Percentiles rank a stretch among this genome's conserved stretches.
Evolutionary conservation across 2,329 filamentous ascomycete genomes (phyloP).

Genomic region (Didymella keratinophila): DNA sequence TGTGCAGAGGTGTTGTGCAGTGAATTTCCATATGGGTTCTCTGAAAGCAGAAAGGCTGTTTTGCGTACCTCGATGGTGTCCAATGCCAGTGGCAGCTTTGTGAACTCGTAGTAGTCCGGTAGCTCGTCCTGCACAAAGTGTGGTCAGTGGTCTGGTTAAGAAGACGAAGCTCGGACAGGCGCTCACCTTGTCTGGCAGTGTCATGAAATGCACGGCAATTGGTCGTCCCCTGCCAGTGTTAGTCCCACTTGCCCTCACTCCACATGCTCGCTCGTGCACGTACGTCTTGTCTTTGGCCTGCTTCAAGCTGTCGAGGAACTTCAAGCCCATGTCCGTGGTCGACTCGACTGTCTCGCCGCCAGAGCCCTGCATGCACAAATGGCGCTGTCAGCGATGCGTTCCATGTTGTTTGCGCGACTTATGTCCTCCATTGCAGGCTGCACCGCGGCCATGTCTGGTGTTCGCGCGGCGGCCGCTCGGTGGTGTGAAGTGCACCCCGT

Average conservation of each 20-base stretch:
- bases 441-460: constrained; percentile 24
- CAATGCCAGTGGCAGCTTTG: constrained; percentile 80
- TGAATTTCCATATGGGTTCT: neutral
- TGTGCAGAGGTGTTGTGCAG: constrained; percentile 3
- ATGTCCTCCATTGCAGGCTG: constrained; percentile 14
- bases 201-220: constrained; percentile 78
- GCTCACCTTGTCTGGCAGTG: constrained; percentile 67
- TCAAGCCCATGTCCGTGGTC: constrained; percentile 74
- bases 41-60: neutral
- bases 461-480: constrained; percentile 30
- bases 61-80: constrained; percentile 71
- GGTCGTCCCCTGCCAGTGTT: constrained; percentile 65
- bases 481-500: constrained; percentile 41
- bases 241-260: constrained; percentile 23
- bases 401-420: neutral
- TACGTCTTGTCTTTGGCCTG: constrained; percentile 84
- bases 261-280: constrained; percentile 41
- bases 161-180: constrained; percentile 13
- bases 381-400: constrained; percentile 38
- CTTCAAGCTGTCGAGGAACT: constrained; percentile 77
- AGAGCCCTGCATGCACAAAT: constrained; percentile 36
- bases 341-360: constrained; percentile 68
- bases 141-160: constrained; percentile 27
- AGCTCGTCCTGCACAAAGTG: constrained; percentile 59
- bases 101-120: constrained; percentile 79